Base-by-base conservation (phyloP, 2,329 filamentous ascomycete species). In the Fusarium sublunatum region DNA sequence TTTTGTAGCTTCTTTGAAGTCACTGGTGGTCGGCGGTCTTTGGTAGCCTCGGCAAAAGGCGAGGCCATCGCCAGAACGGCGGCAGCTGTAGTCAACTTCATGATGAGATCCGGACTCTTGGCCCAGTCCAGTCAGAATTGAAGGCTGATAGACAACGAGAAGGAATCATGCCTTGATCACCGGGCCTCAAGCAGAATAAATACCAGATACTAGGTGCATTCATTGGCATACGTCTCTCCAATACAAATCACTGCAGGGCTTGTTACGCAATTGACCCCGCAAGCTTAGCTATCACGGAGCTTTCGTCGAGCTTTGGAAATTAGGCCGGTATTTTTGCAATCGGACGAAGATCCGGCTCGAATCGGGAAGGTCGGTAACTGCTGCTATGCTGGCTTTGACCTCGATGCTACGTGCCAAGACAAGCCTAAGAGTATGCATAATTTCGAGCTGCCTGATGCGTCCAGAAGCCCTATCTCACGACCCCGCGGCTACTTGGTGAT, bases 41-140 rank as follows among this genome's bases (percentile, higher is more conserved):
- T 65, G 9, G 59, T 63, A 8, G 67, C 68, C n/a, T 49, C 67
- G 1, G 24, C 32, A 3, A 69, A 42, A n/a, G 69, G 64, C 40
- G 57, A 52, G 38, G 67, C 15, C 38, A 68, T 58, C 11, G 70
- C 81, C 13, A 77, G 41, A 5, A 71, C 46, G 4, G 58, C 55
- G 36, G 53, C 26, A 0, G 52, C 53, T 12, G 50, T 54, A 7
- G 68, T 49, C 9, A 61, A 56, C 42, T 70, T 70, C 68, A 70
- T 70, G 6, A 28, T 45, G 45, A 22, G 35, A 7, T 26, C 5
- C 13, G 1, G 4, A 12, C 19, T 42, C 1, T 9, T 29, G 15
- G 9, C 12, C 25, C 7, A 9, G 6, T 10, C 13, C 29, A 11
- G 8, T 5, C 12, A 11, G 15, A 3, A 32, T 19, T 19, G 2